These are phyloP conservation scores for Boletales sp. DNA, from an alignment of 768 basidiomycete genomes.

Conservation along the genomic window DNA sequence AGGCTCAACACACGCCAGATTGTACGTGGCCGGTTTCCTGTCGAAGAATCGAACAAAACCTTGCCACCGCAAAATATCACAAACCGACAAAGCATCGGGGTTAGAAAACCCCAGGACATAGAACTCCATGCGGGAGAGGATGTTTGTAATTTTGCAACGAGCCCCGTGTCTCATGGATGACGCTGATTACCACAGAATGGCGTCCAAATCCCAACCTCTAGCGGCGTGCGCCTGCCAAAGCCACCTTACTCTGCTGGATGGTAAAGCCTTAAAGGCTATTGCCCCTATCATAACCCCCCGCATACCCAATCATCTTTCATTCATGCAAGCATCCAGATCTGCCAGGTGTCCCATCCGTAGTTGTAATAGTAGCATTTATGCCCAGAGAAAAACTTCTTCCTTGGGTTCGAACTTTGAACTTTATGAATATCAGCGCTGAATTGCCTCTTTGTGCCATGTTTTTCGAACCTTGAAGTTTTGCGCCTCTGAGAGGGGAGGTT, in stretches of 20 bases:
- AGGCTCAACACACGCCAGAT: slow-evolving; percentile 61
- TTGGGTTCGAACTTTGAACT: no score
- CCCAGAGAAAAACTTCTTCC: no score
- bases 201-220: background rate
- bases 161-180: background rate
- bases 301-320: background rate
- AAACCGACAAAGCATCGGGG: background rate
- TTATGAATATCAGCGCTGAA: no score
- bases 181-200: background rate
- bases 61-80: slow-evolving; percentile 27
- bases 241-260: slow-evolving; percentile 10
- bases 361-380: no score
- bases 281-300: background rate
- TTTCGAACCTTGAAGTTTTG: no score
- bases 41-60: slow-evolving; percentile 30
- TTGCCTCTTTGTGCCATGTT: no score
- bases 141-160: slow-evolving; percentile 5
- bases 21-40: slow-evolving; percentile 54
- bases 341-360: background rate
- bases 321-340: background rate
- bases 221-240: background rate
- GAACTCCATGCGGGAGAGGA: background rate
- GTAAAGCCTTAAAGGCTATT: background rate
- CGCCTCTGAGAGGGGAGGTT: no score
- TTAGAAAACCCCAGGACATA: background rate